These are phyloP conservation scores for Colletotrichum costaricense DNA, from an alignment of 2,329 filamentous ascomycete species.

Conservation along the genomic window DNA sequence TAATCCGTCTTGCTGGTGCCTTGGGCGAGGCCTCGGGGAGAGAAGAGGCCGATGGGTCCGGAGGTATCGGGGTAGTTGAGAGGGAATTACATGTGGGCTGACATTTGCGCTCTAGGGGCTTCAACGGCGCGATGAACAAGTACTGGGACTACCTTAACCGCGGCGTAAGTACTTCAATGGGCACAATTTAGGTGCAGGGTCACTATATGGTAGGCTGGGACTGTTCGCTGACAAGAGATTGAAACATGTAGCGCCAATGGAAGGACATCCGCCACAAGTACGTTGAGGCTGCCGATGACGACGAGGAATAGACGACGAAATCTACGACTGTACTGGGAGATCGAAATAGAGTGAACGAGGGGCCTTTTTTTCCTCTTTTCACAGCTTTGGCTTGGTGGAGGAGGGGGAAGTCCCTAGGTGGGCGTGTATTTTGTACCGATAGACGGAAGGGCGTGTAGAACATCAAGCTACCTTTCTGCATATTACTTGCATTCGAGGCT, in stretches of 20 bases:
- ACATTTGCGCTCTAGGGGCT: slow-evolving; percentile 68
- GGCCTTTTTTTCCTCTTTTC: slow-evolving; percentile 1
- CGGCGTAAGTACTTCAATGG: slow-evolving; percentile 75
- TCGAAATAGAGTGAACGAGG: background rate
- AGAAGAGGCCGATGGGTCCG: background rate
- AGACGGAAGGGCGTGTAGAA: slow-evolving; percentile 38
- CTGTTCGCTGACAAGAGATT: slow-evolving; percentile 43
- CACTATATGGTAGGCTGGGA: background rate
- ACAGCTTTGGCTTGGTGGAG: slow-evolving; percentile 11
- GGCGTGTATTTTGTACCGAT: slow-evolving; percentile 33
- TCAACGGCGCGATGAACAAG: slow-evolving; percentile 83
- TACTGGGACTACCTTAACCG: slow-evolving; percentile 93
- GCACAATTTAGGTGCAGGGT: background rate
- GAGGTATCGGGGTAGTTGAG: background rate
- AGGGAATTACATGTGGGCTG: background rate
- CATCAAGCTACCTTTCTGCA: slow-evolving; percentile 36
- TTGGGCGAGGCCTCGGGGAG: background rate
- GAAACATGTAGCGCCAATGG: slow-evolving; percentile 86
- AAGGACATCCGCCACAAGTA: slow-evolving; percentile 98
- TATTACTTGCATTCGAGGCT: slow-evolving; percentile 13
- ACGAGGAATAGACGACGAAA: slow-evolving; percentile 62
- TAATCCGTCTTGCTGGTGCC: background rate
- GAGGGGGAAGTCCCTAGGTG: slow-evolving; percentile 1
- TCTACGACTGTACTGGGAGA: slow-evolving; percentile 36
- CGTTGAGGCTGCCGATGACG: slow-evolving; percentile 75